A percentile compares a stretch with the other conserved stretches of the same genome.
These are phyloP conservation scores for Blastobotrys capitulatus DNA, from an alignment of 1,139 yeast species.

Conservation along the genomic window DNA sequence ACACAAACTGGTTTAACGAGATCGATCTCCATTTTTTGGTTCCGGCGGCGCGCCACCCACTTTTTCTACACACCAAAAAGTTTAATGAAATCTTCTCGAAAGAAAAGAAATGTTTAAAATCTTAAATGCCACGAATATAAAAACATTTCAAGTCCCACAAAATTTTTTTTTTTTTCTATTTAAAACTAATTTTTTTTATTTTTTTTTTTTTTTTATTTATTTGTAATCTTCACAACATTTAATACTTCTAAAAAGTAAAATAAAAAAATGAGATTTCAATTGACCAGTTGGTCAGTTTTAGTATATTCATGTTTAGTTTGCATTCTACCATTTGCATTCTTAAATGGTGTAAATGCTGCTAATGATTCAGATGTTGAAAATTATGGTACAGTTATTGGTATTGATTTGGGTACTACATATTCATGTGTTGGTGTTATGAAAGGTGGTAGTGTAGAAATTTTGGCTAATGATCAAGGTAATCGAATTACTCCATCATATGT, in stretches of 20 bases:
- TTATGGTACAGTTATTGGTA: conserved; percentile 74
- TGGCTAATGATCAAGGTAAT: conserved; percentile 98
- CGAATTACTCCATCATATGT: conserved; percentile 97
- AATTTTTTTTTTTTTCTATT: neutral
- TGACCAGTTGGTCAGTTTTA: conserved; percentile 46
- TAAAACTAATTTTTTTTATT: neutral
- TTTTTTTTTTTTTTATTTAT: neutral
- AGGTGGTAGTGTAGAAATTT: conserved; percentile 83
- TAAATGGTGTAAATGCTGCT: conserved; percentile 39
- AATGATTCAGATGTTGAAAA: conserved; percentile 43
- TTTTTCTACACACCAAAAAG: no score
- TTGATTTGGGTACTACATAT: conserved; percentile 85
- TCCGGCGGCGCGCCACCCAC: no score
- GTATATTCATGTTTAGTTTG: conserved; percentile 54
- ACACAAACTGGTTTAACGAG: no score
- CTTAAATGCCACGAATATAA: no score
- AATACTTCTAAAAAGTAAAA: neutral
- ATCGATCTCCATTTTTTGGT: no score
- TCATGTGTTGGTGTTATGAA: conserved; percentile 95
- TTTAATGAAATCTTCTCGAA: no score
- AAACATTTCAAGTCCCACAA: neutral
- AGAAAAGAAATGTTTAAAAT: no score
- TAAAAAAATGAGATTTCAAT: conserved; percentile 5
- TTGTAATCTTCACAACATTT: neutral
- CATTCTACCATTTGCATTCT: conserved; percentile 49